Percentiles rank a stretch among this genome's conserved stretches.
Evolutionary conservation across 345 rosid genomes (phyloP).

Genomic region (Aethionema arabicum): DNA sequence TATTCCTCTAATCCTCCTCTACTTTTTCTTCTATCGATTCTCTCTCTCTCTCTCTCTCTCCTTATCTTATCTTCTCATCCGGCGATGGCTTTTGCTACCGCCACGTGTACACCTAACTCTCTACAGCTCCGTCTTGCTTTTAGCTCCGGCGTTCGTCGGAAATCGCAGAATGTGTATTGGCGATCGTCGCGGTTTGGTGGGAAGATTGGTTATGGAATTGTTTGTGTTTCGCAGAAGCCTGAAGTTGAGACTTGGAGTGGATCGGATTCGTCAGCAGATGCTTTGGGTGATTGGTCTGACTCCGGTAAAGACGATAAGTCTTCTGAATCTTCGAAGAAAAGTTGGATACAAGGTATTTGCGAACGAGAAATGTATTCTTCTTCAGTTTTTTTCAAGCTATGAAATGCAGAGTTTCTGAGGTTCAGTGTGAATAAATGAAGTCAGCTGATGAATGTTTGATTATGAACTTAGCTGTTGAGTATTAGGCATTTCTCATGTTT

Average conservation of each 20-base stretch:
- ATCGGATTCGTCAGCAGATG: constrained; percentile 44
- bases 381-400: neutral
- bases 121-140: constrained; percentile 85
- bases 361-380: neutral
- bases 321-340: constrained; percentile 47
- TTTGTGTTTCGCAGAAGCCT: constrained; percentile 40
- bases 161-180: constrained; percentile 28
- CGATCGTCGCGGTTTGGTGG: constrained; percentile 34
- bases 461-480: neutral
- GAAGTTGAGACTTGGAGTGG: constrained; percentile 34
- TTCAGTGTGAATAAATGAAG: neutral
- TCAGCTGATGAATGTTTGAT: neutral
- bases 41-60: constrained; percentile 15
- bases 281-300: constrained; percentile 71
- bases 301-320: constrained; percentile 43
- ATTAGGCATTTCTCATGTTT: neutral
- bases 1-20: neutral
- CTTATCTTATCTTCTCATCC: constrained; percentile 24
- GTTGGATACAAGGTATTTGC: constrained; percentile 59
- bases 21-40: constrained; percentile 20
- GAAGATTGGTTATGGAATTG: constrained; percentile 37
- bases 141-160: constrained; percentile 34
- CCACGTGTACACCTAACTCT: constrained; percentile 65
- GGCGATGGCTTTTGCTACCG: constrained; percentile 51
- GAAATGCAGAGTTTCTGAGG: constrained; percentile 22